phyloP scores from a whole-genome alignment of 2,329 filamentous ascomycete species.

The Beauveria sp. region DNA sequence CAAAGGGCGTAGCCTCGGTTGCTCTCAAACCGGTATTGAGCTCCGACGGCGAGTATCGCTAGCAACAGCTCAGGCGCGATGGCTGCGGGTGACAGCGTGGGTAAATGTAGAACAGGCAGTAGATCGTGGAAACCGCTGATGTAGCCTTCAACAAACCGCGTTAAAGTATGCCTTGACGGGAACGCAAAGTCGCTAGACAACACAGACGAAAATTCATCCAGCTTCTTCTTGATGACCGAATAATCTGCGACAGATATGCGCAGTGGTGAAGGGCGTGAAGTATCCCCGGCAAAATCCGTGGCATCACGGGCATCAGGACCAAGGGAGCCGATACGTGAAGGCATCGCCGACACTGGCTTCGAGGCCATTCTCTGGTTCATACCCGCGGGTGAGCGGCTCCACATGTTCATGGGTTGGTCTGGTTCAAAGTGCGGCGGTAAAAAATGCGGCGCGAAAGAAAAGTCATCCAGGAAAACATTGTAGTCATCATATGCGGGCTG shows the following conservation, averaged over 20 bases:
- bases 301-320: constrained; percentile 43
- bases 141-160: constrained; percentile 62
- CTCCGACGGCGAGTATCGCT: constrained; percentile 59
- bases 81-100: constrained; percentile 56
- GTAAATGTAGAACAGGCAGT: constrained; percentile 56
- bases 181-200: constrained; percentile 57
- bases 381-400: constrained; percentile 37
- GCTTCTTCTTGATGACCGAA: constrained; percentile 46
- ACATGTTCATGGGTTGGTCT: constrained; percentile 44
- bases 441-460: constrained; percentile 45
- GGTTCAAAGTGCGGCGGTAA: constrained; percentile 46
- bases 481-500: constrained; percentile 45
- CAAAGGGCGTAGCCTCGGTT: constrained; percentile 52
- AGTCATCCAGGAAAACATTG: constrained; percentile 52
- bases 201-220: constrained; percentile 54
- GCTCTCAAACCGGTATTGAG: constrained; percentile 57
- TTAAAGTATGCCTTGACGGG: constrained; percentile 61
- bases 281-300: constrained; percentile 24
- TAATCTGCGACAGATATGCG: constrained; percentile 49
- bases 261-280: constrained; percentile 27
- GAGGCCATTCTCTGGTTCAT: constrained; percentile 33
- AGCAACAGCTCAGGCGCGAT: constrained; percentile 61
- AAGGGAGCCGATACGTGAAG: constrained; percentile 46
- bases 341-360: constrained; percentile 44
- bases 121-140: constrained; percentile 57